Percentiles rank a stretch among this genome's conserved stretches.
These are phyloP conservation scores for Saturnispora besseyi DNA, from an alignment of 805 yeast species.

Conservation along the genomic window DNA sequence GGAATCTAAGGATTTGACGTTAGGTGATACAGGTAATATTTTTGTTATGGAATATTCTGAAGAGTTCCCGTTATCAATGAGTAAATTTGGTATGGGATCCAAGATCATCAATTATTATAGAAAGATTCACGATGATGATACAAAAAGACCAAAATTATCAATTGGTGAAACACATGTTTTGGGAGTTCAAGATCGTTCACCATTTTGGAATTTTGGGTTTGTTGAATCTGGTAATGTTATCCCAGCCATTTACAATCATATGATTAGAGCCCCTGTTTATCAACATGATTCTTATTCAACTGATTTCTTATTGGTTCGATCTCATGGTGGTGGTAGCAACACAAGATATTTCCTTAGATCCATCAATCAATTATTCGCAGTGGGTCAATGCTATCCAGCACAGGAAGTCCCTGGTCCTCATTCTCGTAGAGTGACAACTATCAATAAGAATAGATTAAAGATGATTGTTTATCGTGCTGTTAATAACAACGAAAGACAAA, in stretches of 20 bases:
- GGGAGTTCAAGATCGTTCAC: constrained; percentile 93
- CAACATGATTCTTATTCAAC: constrained; percentile 71
- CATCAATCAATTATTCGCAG: constrained; percentile 68
- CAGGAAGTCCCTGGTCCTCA: constrained; percentile 97
- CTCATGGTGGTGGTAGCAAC: constrained; percentile 66
- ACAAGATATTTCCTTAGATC: constrained; percentile 61
- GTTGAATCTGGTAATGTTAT: constrained; percentile 92
- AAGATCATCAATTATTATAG: constrained; percentile 89
- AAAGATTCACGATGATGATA: constrained; percentile 71
- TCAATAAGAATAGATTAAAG: constrained; percentile 80
- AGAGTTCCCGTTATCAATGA: constrained; percentile 72
- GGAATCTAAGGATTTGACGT: constrained; percentile 63
- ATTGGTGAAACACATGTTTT: constrained; percentile 93
- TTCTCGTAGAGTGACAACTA: constrained; percentile 89
- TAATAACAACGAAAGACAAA: constrained; percentile 60
- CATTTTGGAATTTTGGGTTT: constrained; percentile 97
- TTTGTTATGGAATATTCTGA: constrained; percentile 85
- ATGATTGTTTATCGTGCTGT: constrained; percentile 89
- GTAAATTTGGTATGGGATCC: constrained; percentile 93
- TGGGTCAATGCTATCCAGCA: constrained; percentile 90
- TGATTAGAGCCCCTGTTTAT: constrained; percentile 88
- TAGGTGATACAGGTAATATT: constrained; percentile 74
- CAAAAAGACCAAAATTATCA: constrained; percentile 74
- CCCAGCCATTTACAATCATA: constrained; percentile 86
- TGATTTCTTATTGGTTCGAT: constrained; percentile 73